Conservation (phyloP, 176 grass and related monocot species). For the Poa pratensis region DNA sequence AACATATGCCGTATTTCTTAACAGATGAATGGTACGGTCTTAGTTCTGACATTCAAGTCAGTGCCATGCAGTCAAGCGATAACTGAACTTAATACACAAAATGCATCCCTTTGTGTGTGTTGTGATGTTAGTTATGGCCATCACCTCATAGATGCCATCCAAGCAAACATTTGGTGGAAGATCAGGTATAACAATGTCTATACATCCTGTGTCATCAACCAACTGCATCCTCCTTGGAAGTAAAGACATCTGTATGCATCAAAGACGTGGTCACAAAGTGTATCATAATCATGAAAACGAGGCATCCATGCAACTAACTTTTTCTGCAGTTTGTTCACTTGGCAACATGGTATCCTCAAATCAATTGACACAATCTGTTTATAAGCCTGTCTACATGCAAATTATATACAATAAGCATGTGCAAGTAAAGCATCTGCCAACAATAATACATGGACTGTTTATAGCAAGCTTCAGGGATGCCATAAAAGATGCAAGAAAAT, state of each 20-base stretch:
- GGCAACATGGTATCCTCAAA: slow-evolving; percentile 18
- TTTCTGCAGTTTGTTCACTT: not conserved
- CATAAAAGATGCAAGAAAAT: not conserved
- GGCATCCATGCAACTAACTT: not conserved
- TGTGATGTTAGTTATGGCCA: not conserved
- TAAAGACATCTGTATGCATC: slow-evolving; percentile 65
- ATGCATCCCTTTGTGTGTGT: slow-evolving; percentile 26
- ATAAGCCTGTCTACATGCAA: slow-evolving; percentile 21
- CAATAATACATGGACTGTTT: not conserved
- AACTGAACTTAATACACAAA: slow-evolving; percentile 18
- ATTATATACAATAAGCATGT: not conserved
- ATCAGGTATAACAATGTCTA: slow-evolving; percentile 84
- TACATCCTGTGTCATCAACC: slow-evolving; percentile 80
- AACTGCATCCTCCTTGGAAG: slow-evolving; percentile 70
- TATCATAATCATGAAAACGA: slow-evolving; percentile 27
- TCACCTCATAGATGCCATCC: slow-evolving; percentile 80
- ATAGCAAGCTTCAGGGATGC: slow-evolving; percentile 3
- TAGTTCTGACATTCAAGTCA: slow-evolving; percentile 19
- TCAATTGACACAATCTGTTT: slow-evolving; percentile 1
- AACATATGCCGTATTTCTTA: slow-evolving; percentile 15
- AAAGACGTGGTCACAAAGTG: slow-evolving; percentile 38
- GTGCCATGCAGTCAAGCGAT: not conserved
- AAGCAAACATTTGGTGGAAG: slow-evolving; percentile 48
- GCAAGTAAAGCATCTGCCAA: slow-evolving; percentile 22
- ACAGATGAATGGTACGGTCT: not conserved